Conservation (phyloP, 306 rosid species). For the Pyrus betulifolia region DNA sequence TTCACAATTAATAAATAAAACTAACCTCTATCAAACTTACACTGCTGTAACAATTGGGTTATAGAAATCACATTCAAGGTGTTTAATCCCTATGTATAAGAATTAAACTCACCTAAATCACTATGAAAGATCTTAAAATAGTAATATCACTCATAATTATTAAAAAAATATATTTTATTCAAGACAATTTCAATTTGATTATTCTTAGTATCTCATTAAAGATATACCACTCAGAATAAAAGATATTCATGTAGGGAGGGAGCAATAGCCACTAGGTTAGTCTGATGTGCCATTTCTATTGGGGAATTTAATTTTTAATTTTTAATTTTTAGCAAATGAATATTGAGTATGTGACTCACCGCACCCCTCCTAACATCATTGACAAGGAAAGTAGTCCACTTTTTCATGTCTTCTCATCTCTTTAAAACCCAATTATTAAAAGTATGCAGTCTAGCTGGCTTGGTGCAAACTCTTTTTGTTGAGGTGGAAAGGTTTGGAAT, state of each 20-base stretch:
- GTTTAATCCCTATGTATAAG: too few relatives aligned
- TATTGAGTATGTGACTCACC: constrained; percentile 1
- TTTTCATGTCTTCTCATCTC: background rate
- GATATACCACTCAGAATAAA: constrained; percentile 13
- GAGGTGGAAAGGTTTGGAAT: background rate
- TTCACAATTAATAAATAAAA: too few relatives aligned
- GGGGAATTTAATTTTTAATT: background rate
- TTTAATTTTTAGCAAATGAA: background rate
- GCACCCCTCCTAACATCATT: constrained; percentile 2
- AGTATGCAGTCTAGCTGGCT: constrained; percentile 7
- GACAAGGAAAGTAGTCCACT: constrained; percentile 14
- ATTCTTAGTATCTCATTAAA: constrained; percentile 26
- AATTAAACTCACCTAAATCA: too few relatives aligned
- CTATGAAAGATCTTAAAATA: too few relatives aligned
- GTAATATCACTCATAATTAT: too few relatives aligned
- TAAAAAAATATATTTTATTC: too few relatives aligned
- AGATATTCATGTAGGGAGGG: constrained; percentile 31
- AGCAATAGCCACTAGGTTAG: background rate
- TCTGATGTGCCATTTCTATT: constrained; percentile 8
- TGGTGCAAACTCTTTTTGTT: background rate
- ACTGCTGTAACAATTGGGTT: too few relatives aligned
- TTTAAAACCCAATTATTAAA: constrained; percentile 1
- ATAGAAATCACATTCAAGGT: too few relatives aligned
- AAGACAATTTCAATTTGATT: background rate
- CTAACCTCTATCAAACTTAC: too few relatives aligned